Percentiles rank a stretch among this genome's conserved stretches.
Evolutionary conservation across 345 rosid species (phyloP).

Genomic region (Brassica rapa): DNA sequence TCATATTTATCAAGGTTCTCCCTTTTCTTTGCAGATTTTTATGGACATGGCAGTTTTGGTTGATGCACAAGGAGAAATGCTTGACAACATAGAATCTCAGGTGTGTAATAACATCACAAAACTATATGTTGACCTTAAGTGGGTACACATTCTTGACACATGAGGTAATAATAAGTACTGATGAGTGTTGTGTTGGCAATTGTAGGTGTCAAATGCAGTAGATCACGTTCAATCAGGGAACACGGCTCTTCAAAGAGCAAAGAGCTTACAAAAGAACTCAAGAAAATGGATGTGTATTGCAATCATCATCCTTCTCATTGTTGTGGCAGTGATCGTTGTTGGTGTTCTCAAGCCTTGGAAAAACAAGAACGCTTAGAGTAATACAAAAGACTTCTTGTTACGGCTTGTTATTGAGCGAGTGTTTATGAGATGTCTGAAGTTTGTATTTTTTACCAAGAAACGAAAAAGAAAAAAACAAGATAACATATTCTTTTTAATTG

Average conservation of each 20-base stretch:
- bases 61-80: constrained; percentile 93
- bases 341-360: constrained; percentile 82
- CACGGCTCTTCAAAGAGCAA: constrained; percentile 77
- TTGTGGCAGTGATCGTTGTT: constrained; percentile 69
- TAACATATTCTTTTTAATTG: constrained; percentile 31
- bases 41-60: constrained; percentile 96
- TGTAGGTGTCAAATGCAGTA: constrained; percentile 81
- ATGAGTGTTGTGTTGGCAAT: neutral
- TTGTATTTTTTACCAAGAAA: constrained; percentile 3
- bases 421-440: constrained; percentile 24
- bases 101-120: constrained; percentile 32
- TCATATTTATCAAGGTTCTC: no score
- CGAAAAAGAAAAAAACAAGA: neutral
- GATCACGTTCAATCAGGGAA: constrained; percentile 92
- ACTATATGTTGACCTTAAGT: neutral
- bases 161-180: neutral
- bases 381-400: neutral
- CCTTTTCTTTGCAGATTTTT: constrained; percentile 54
- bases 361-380: constrained; percentile 54
- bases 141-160: neutral
- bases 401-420: neutral
- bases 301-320: constrained; percentile 77
- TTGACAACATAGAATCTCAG: constrained; percentile 92
- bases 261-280: constrained; percentile 73
- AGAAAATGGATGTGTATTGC: constrained; percentile 97